A percentile compares a stretch with the other conserved stretches of the same genome.
Evolutionary conservation across 2,329 filamentous ascomycete genomes (phyloP).

Genomic region (Cladosporium sp.): DNA sequence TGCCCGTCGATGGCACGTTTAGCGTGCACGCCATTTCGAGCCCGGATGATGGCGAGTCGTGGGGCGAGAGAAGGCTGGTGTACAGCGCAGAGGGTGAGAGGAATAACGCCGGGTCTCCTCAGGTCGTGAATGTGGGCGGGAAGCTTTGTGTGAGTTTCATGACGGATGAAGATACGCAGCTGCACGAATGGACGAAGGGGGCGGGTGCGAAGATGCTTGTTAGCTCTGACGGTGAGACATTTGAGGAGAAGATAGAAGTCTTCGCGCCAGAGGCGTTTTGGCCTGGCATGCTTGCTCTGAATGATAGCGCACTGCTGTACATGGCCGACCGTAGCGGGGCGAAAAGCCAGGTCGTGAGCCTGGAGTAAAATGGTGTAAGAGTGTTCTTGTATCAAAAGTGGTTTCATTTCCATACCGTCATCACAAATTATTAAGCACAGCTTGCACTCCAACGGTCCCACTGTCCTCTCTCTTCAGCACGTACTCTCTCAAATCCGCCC

Average conservation of each 20-base stretch:
- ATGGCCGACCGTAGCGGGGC: conserved; percentile 25
- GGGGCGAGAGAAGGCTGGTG: conserved; percentile 35
- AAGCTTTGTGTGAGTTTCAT: conserved; percentile 43
- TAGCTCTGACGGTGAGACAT: conserved; percentile 27
- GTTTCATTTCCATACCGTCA: neutral
- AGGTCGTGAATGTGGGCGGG: conserved; percentile 41
- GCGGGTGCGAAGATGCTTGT: conserved; percentile 26
- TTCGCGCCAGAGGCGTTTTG: conserved; percentile 25
- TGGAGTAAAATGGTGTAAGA: neutral
- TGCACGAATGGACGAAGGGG: conserved; percentile 16
- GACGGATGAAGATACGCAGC: conserved; percentile 39
- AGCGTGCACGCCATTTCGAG: conserved; percentile 37
- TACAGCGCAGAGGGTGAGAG: conserved; percentile 34
- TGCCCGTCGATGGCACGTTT: conserved; percentile 29
- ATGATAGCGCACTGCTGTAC: conserved; percentile 26
- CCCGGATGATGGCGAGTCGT: conserved; percentile 40
- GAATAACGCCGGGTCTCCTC: conserved; percentile 40
- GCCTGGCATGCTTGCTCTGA: conserved; percentile 29
- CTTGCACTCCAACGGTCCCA: conserved; percentile 74
- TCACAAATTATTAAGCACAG: conserved; percentile 66
- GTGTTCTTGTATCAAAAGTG: too few species aligned
- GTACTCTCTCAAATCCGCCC: conserved; percentile 69
- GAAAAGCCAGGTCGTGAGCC: conserved; percentile 26
- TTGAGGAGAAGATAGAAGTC: conserved; percentile 31
- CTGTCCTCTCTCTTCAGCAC: conserved; percentile 82